Evolutionary conservation across 208 protist genomes (phyloP), one percentile per base, ranked within the genome.

Genomic region (Angomonas desouzai): DNA sequence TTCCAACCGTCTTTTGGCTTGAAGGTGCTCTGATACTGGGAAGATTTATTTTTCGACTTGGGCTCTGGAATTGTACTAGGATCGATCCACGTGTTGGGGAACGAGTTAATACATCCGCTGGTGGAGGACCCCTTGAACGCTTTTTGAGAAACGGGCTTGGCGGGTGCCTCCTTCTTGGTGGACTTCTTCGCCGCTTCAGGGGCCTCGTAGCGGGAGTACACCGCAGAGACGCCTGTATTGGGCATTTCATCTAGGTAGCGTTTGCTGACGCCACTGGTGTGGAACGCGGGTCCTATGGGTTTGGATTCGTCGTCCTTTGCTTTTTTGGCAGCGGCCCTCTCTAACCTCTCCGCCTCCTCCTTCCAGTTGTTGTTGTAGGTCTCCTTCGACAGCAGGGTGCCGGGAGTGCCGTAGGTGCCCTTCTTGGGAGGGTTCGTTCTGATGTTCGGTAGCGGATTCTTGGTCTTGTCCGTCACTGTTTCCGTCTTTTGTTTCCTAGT

Each of bases 371-470:
- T 80, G 71, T 89, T 82, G 74, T 92, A 91, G 20, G 64, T 51
- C 22, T 69, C 62, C 49, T 82, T 84, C 38, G 72, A 68, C 23
- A 95, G 75, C 23, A 91, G 69, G 48, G 79, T 55, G 13, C 89
- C 89, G 1, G 83, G 77, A 32, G 72, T 68, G 55, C 89, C 89
- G 62, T 91, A 95, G 10, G 86, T 92, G 33, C 89, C 89, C 74
- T 91, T 95, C 71, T 92, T 92, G 0, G 69, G 4, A 0, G 73
- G 86, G 33, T 75, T 77, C 7, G 89, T 92, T 55, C 88, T 91
- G 64, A 95, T 80, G 63, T 95, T 95, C 0, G 84, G 85, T 48
- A 92, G 70, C n/a, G 70, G 32, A 18, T 45, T 55, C 58, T 74
- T 72, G 20, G 27, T 27, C 28, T 63, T 40, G 38, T 75, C 77